Conservation (phyloP, 1,284 basidiomycete genomes). For the Salmacisia buchloeana region DNA sequence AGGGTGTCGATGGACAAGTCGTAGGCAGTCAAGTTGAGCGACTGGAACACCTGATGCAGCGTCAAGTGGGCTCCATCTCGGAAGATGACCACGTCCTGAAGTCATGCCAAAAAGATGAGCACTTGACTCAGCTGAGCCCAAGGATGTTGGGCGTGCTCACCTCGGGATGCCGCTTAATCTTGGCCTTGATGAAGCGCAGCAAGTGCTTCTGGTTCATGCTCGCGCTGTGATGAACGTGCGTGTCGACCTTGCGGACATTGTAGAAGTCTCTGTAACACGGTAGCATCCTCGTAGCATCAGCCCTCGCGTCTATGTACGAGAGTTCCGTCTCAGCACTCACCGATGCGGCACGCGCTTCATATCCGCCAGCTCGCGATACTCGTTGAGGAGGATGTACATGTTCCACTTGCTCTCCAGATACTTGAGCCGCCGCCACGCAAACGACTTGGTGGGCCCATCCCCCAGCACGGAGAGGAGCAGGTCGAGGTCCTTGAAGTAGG, state of each 20-base stretch:
- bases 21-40: constrained; percentile 89
- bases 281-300: background rate
- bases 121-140: background rate
- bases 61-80: constrained; percentile 86
- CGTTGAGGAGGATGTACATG: constrained; percentile 86
- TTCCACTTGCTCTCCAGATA: constrained; percentile 94
- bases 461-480: constrained; percentile 63
- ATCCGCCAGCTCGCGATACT: constrained; percentile 87
- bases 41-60: constrained; percentile 87
- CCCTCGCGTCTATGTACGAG: background rate
- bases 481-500: constrained; percentile 96
- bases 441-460: constrained; percentile 91
- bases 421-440: constrained; percentile 86
- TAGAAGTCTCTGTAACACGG: constrained; percentile 76
- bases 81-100: constrained; percentile 87
- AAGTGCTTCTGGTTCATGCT: constrained; percentile 99
- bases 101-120: background rate
- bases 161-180: constrained; percentile 77
- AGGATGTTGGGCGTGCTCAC: constrained; percentile 51
- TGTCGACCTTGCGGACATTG: constrained; percentile 93
- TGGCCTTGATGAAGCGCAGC: constrained; percentile 97
- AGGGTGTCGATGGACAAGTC: constrained; percentile 97
- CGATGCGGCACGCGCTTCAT: constrained; percentile 70
- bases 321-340: constrained; percentile 15
- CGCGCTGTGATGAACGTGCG: constrained; percentile 96